Evolutionary conservation across 169 alveolate genomes (phyloP).

Genomic region (Plasmodium inui): DNA sequence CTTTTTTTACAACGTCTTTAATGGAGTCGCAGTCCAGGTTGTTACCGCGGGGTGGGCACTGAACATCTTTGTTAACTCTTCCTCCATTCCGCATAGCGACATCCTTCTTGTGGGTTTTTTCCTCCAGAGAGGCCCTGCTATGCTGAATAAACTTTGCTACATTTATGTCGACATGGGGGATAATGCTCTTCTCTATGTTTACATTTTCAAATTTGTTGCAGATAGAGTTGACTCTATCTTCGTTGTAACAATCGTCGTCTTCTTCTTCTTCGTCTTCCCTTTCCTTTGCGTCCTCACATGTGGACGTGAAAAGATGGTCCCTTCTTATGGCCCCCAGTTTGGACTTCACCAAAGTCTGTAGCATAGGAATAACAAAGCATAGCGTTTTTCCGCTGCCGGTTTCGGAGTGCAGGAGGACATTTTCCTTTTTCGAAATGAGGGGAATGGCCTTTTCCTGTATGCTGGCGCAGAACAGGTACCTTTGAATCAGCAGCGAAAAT

Average conservation of each 20-base stretch:
- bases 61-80: not conserved
- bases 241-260: not conserved
- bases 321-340: conserved; percentile 76
- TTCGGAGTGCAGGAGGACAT: conserved; percentile 93
- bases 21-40: not conserved
- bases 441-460: conserved; percentile 90
- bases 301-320: not conserved
- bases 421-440: conserved; percentile 87
- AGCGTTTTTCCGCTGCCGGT: conserved; percentile 95
- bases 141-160: conserved; percentile 15
- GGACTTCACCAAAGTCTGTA: conserved; percentile 87
- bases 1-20: not conserved
- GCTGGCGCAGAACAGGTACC: conserved; percentile 66
- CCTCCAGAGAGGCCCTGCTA: not conserved
- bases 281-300: not conserved
- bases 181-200: conserved; percentile 12
- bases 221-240: conserved; percentile 15
- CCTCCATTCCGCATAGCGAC: not conserved
- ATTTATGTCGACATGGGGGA: not conserved
- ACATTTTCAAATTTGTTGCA: conserved; percentile 14
- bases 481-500: conserved; percentile 51
- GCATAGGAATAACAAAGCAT: conserved; percentile 90
- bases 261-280: not conserved
- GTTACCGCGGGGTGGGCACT: not conserved
- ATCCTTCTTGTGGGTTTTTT: not conserved